Percentiles rank a stretch among this genome's conserved stretches.
Evolutionary conservation across 805 yeast species (phyloP).

Genomic region (Suhomyces sp.): DNA sequence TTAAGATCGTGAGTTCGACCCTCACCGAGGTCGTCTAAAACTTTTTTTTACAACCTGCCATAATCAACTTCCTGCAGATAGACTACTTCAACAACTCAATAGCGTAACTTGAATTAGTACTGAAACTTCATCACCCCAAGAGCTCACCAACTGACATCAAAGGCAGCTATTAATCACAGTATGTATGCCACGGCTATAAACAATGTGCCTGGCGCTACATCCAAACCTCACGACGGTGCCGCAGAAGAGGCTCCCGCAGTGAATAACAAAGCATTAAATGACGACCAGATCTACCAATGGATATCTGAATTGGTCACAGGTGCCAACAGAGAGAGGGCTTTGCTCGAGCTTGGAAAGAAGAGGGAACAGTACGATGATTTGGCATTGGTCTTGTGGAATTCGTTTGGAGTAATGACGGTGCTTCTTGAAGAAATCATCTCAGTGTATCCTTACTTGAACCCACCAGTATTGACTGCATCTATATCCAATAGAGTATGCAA

Average conservation of each 20-base stretch:
- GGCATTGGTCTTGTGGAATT: slow-evolving; percentile 91
- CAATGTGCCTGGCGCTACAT: too few species aligned
- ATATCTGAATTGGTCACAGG: slow-evolving; percentile 87
- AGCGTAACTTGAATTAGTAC: too few species aligned
- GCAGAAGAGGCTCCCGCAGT: slow-evolving; percentile 3
- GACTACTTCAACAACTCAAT: too few species aligned
- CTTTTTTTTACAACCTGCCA: neutral
- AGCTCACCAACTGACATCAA: too few species aligned
- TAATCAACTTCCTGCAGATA: too few species aligned
- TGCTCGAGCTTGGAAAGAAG: slow-evolving; percentile 87
- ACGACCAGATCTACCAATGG: slow-evolving; percentile 87
- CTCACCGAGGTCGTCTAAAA: slow-evolving; percentile 21
- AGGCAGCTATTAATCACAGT: too few species aligned
- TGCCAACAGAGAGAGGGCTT: slow-evolving; percentile 87
- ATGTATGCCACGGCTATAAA: too few species aligned
- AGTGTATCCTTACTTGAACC: slow-evolving; percentile 86
- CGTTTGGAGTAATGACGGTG: slow-evolving; percentile 95
- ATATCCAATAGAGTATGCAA: slow-evolving; percentile 92
- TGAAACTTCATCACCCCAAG: too few species aligned
- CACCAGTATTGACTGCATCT: slow-evolving; percentile 82
- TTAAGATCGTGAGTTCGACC: slow-evolving; percentile 20
- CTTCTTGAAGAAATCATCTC: slow-evolving; percentile 84
- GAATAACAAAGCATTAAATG: slow-evolving; percentile 41
- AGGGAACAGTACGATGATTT: slow-evolving; percentile 93
- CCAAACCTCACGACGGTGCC: neutral